Conservation (phyloP, 371 early-diverging fungal genomes). For the Phascolomyces articulosus region DNA sequence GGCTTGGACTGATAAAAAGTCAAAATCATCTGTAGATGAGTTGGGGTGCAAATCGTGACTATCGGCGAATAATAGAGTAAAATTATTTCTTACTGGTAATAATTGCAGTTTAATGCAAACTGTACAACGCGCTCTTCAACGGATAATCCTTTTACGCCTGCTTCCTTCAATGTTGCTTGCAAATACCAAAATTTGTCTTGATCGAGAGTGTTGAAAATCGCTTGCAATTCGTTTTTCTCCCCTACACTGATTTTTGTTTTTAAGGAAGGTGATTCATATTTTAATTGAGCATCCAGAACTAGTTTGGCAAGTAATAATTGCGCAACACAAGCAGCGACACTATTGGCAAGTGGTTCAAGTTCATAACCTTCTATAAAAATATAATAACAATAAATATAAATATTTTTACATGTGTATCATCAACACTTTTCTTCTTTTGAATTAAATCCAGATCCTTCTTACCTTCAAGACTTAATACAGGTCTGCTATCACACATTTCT, state of each 20-base stretch:
- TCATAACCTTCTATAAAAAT: slow-evolving; percentile 34
- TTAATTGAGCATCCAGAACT: slow-evolving; percentile 20
- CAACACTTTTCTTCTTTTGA: too few species aligned
- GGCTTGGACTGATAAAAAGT: background rate
- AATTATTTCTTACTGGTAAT: background rate
- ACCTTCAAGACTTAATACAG: slow-evolving; percentile 58
- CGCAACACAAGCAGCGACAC: slow-evolving; percentile 46
- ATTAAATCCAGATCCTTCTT: too few species aligned
- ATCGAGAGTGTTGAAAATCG: background rate
- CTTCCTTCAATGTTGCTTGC: background rate
- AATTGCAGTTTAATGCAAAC: background rate
- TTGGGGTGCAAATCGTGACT: background rate
- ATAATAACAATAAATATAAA: too few species aligned
- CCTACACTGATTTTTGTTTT: background rate
- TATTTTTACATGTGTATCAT: too few species aligned
- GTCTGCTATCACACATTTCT: slow-evolving; percentile 52
- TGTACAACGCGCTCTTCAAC: background rate
- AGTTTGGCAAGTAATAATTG: slow-evolving; percentile 34
- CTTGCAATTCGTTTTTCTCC: background rate
- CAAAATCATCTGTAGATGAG: background rate
- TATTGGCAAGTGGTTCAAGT: slow-evolving; percentile 45
- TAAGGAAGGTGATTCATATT: background rate
- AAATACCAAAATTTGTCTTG: background rate
- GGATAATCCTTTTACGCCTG: background rate
- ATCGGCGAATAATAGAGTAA: background rate